Percentiles rank a stretch among this genome's conserved stretches.
These are phyloP conservation scores for Pseudocercospora musae DNA, from an alignment of 2,329 filamentous ascomycete genomes.

Conservation along the genomic window DNA sequence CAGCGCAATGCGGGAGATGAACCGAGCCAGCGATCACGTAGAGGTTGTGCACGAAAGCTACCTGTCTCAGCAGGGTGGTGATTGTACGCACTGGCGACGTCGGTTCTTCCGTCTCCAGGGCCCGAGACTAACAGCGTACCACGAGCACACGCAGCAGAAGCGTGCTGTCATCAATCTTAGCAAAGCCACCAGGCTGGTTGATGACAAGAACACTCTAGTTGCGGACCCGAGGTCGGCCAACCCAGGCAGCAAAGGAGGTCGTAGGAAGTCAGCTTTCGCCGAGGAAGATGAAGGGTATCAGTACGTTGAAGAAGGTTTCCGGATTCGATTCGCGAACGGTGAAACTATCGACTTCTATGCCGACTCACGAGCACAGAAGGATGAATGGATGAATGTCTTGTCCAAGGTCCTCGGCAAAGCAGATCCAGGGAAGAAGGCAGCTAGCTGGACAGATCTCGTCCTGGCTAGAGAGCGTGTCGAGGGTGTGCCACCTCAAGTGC, in stretches of 20 bases:
- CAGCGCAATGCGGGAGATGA: conserved; percentile 87
- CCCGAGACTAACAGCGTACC: conserved; percentile 88
- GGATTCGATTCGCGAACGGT: conserved; percentile 95
- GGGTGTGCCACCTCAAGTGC: conserved; percentile 6
- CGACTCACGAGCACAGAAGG: conserved; percentile 81
- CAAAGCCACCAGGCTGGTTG: conserved; percentile 89
- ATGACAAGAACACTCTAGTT: conserved; percentile 79
- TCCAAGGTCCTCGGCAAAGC: conserved; percentile 65
- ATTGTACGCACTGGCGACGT: conserved; percentile 98
- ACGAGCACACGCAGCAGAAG: conserved; percentile 91
- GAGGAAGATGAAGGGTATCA: conserved; percentile 99
- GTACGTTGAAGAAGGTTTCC: conserved; percentile 99
- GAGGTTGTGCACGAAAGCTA: conserved; percentile 77
- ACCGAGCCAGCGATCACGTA: conserved; percentile 78
- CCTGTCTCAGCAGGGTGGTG: conserved; percentile 93
- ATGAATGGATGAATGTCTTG: conserved; percentile 90
- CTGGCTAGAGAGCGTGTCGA: conserved; percentile 44
- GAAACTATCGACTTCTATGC: conserved; percentile 99
- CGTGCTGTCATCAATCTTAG: conserved; percentile 94
- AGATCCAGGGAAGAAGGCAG: conserved; percentile 47
- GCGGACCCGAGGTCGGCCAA: conserved; percentile 74
- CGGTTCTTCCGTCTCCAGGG: conserved; percentile 94
- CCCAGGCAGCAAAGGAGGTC: conserved; percentile 46
- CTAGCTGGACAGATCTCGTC: conserved; percentile 58
- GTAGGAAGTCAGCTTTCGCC: conserved; percentile 90